Percentiles rank a stretch among this genome's conserved stretches.
These are phyloP conservation scores for Penstemon newberryi DNA, from an alignment of 257 asterid genomes.

Conservation along the genomic window DNA sequence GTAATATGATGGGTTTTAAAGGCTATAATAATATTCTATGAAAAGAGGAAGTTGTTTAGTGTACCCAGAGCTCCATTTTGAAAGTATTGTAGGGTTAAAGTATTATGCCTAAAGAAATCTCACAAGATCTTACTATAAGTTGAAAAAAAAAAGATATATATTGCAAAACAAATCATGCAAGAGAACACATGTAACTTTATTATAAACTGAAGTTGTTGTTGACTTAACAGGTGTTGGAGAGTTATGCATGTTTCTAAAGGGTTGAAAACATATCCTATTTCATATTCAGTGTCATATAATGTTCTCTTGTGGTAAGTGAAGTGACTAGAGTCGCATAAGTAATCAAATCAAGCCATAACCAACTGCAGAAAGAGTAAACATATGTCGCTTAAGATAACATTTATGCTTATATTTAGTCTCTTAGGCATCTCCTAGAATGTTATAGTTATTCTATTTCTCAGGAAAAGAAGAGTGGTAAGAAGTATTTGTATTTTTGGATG, in stretches of 20 bases:
- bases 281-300: not conserved
- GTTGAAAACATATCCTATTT: not conserved
- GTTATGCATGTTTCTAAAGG: slow-evolving; percentile 8
- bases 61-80: not conserved
- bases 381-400: not conserved
- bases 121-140: slow-evolving; percentile 8
- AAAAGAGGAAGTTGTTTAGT: not conserved
- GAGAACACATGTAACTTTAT: not conserved
- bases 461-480: not conserved
- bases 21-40: not conserved
- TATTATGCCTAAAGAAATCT: not conserved
- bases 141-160: no score
- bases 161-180: not conserved
- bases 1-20: not conserved
- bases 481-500: not conserved
- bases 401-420: not conserved
- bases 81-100: not conserved
- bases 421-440: not conserved
- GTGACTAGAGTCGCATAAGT: not conserved
- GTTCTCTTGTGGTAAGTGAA: not conserved
- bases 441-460: slow-evolving; percentile 3
- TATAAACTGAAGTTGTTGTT: not conserved
- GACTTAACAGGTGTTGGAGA: slow-evolving; percentile 1
- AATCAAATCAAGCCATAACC: not conserved
- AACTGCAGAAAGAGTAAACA: not conserved